Conservation (phyloP, 148 eudicot genomes). For the Rhododendron molle region DNA sequence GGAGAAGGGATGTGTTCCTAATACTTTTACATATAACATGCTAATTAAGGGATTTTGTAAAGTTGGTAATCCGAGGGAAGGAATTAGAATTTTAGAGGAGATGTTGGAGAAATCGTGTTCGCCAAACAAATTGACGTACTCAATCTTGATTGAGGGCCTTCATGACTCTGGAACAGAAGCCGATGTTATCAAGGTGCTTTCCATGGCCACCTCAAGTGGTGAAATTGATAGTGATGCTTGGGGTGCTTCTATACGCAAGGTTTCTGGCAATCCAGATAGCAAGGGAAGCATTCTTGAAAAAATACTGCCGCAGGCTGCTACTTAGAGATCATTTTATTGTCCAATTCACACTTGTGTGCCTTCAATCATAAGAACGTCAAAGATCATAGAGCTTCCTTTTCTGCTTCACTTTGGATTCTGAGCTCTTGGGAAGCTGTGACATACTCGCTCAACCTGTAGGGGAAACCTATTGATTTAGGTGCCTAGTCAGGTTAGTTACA, state of each 20-base stretch:
- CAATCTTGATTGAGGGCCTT: slow-evolving; percentile 56
- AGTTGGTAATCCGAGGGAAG: slow-evolving; percentile 65
- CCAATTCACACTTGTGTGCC: not conserved
- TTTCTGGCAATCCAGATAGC: slow-evolving; percentile 26
- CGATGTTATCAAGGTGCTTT: slow-evolving; percentile 40
- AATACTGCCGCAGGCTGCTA: slow-evolving; percentile 11
- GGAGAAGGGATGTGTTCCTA: slow-evolving; percentile 62
- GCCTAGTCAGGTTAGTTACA: not conserved
- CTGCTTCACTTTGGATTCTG: slow-evolving; percentile 1
- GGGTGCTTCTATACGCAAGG: slow-evolving; percentile 38
- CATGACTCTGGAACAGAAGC: slow-evolving; percentile 31
- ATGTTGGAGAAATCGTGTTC: slow-evolving; percentile 60
- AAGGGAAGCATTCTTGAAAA: slow-evolving; percentile 24
- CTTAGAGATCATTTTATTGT: not conserved
- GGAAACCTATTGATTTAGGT: not conserved
- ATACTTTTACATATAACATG: slow-evolving; percentile 71
- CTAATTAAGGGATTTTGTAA: slow-evolving; percentile 79
- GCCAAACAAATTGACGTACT: slow-evolving; percentile 59
- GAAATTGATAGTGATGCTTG: slow-evolving; percentile 43
- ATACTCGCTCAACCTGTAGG: not conserved
- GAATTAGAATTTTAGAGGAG: slow-evolving; percentile 63
- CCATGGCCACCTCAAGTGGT: slow-evolving; percentile 27
- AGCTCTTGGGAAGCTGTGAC: not conserved
- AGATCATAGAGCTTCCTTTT: not conserved
- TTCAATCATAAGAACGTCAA: not conserved